phyloP scores from a whole-genome alignment of 768 basidiomycete genomes.

The Thelephora aurantiotincta region DNA sequence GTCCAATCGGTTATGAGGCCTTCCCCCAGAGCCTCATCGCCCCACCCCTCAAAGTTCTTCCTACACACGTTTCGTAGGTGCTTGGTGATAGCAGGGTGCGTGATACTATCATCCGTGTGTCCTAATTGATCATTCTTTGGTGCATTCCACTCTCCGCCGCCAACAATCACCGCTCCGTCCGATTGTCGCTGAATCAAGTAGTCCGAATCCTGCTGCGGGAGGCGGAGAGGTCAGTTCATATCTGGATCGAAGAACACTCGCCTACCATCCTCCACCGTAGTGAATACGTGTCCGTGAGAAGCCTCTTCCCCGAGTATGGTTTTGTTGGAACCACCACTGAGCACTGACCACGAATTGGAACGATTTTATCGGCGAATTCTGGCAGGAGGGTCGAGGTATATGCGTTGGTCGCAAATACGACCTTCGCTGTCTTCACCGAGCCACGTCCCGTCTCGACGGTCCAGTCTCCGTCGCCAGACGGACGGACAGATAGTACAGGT shows the following conservation, averaged over 20 bases:
- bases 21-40: constrained; percentile 10
- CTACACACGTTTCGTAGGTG: constrained; percentile 11
- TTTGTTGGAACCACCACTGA: constrained; percentile 12
- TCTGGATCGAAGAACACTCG: not conserved
- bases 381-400: constrained; percentile 26
- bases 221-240: not conserved
- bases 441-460: constrained; percentile 23
- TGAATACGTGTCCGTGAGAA: constrained; percentile 11
- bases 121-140: constrained; percentile 8
- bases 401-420: constrained; percentile 34
- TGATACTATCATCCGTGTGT: constrained; percentile 11
- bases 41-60: constrained; percentile 16
- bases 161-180: constrained; percentile 14
- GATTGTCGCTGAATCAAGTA: constrained; percentile 15
- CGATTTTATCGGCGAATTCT: constrained; percentile 12
- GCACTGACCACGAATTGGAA: constrained; percentile 14
- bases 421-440: constrained; percentile 16
- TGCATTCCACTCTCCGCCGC: constrained; percentile 10
- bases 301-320: constrained; percentile 9
- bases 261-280: constrained; percentile 5
- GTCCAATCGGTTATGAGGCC: constrained; percentile 11
- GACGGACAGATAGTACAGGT: constrained; percentile 4
- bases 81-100: constrained; percentile 11
- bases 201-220: constrained; percentile 6
- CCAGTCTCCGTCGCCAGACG: constrained; percentile 8